phyloP scores from a whole-genome alignment of 768 basidiomycete genomes.

The Trametes cubensis region DNA sequence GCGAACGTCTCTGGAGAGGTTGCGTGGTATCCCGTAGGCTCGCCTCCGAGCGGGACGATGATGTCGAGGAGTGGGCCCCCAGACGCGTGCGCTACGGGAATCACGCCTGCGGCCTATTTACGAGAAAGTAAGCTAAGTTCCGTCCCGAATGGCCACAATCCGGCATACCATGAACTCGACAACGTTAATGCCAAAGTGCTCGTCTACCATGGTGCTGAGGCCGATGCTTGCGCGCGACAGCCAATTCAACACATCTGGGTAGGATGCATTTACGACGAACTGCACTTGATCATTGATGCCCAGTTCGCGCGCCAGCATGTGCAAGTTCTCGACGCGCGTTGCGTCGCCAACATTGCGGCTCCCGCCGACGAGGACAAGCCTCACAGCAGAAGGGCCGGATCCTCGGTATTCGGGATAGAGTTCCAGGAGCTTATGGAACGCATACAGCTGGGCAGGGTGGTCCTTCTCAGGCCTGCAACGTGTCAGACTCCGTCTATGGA shows the following conservation, averaged over 20 bases:
- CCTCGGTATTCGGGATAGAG: conserved; percentile 58
- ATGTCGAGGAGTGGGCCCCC: conserved; percentile 93
- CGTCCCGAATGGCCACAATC: neutral
- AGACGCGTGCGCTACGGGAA: conserved; percentile 90
- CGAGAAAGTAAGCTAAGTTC: neutral
- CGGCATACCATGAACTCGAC: conserved; percentile 91
- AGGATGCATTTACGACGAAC: conserved; percentile 85
- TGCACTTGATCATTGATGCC: conserved; percentile 64
- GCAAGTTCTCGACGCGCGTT: conserved; percentile 64
- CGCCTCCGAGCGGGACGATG: conserved; percentile 73
- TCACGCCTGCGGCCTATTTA: conserved; percentile 85
- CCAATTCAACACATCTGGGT: conserved; percentile 66
- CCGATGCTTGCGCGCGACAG: conserved; percentile 80
- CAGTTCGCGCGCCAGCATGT: conserved; percentile 59
- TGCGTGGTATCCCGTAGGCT: conserved; percentile 87
- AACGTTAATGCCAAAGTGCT: conserved; percentile 97
- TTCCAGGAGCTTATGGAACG: conserved; percentile 63
- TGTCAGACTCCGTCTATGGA: neutral
- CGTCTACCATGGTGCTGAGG: conserved; percentile 95
- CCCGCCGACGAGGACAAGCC: conserved; percentile 82
- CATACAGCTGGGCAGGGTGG: conserved; percentile 75
- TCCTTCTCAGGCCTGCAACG: conserved; percentile 79
- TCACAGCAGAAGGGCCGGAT: conserved; percentile 39
- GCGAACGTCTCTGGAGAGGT: conserved; percentile 66
- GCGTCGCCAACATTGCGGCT: conserved; percentile 79